phyloP scores from a whole-genome alignment of 2,329 filamentous ascomycete species.

The Lachnum nothofagi region DNA sequence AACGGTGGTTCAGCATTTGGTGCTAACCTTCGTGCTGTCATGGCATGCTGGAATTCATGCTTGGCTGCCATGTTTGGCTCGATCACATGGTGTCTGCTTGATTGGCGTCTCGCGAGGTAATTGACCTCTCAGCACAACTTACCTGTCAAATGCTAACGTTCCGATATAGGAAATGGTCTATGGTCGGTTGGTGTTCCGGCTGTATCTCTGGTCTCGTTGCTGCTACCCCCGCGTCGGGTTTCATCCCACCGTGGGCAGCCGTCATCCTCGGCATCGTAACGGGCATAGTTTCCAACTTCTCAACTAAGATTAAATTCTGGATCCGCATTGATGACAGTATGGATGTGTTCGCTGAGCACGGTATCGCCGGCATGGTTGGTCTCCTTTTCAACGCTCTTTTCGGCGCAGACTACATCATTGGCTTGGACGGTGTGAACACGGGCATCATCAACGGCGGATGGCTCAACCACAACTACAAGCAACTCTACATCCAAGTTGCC shows the following conservation, averaged over 20 bases:
- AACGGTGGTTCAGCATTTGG: conserved; percentile 95
- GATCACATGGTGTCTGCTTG: conserved; percentile 90
- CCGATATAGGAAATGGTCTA: conserved; percentile 71
- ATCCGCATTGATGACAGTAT: conserved; percentile 65
- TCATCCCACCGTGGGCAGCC: conserved; percentile 63
- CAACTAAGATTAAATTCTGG: conserved; percentile 53
- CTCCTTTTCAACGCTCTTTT: conserved; percentile 71
- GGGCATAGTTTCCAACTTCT: conserved; percentile 64
- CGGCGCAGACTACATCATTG: conserved; percentile 64
- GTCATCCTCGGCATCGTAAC: conserved; percentile 61
- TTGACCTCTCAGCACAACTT: conserved; percentile 31
- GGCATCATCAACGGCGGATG: conserved; percentile 60
- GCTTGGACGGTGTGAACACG: conserved; percentile 71
- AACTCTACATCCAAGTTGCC: conserved; percentile 75
- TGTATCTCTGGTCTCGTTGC: conserved; percentile 67
- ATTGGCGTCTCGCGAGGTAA: conserved; percentile 66
- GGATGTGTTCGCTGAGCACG: conserved; percentile 69
- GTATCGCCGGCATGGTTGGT: conserved; percentile 62
- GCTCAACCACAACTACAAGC: conserved; percentile 67
- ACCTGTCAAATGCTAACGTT: neutral
- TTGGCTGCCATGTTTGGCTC: conserved; percentile 73
- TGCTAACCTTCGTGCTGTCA: conserved; percentile 85
- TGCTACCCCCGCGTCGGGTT: conserved; percentile 64
- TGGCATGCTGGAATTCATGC: conserved; percentile 98
- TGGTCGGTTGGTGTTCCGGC: conserved; percentile 69